Evolutionary conservation across 2,329 filamentous ascomycete genomes (phyloP).

Genomic region (Stagonosporopsis chrysanthemi): DNA sequence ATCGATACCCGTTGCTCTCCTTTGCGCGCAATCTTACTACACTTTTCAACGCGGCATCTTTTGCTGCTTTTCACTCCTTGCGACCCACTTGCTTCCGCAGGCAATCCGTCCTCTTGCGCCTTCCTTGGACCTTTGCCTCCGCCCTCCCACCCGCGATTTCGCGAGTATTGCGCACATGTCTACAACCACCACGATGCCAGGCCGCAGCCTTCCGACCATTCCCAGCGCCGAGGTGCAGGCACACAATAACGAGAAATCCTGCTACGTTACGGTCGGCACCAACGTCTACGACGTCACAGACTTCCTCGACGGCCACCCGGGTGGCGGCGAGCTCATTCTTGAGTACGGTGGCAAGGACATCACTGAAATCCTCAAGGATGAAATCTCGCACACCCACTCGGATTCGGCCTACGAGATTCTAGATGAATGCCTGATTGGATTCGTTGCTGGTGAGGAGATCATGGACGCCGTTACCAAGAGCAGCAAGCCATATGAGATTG

Average conservation of each 20-base stretch:
- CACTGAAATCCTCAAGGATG: slow-evolving; percentile 80
- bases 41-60: slow-evolving; percentile 6
- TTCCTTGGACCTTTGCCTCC: not conserved
- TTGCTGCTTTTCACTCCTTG: slow-evolving; percentile 7
- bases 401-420: slow-evolving; percentile 96
- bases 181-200: slow-evolving; percentile 71
- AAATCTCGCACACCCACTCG: slow-evolving; percentile 82
- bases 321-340: slow-evolving; percentile 85
- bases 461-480: slow-evolving; percentile 60
- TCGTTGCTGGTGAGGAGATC: slow-evolving; percentile 69
- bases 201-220: slow-evolving; percentile 82
- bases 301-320: slow-evolving; percentile 89
- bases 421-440: slow-evolving; percentile 85
- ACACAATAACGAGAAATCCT: slow-evolving; percentile 82
- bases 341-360: slow-evolving; percentile 92
- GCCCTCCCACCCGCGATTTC: not conserved
- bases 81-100: not conserved
- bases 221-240: slow-evolving; percentile 79
- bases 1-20: slow-evolving; percentile 10
- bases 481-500: slow-evolving; percentile 57
- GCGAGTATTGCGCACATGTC: slow-evolving; percentile 18
- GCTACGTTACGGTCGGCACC: slow-evolving; percentile 88
- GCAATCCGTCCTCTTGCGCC: not conserved
- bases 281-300: slow-evolving; percentile 96
- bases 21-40: slow-evolving; percentile 16